phyloP scores from a whole-genome alignment of 2,329 filamentous ascomycete species.

The Fusarium praegraminearum region DNA sequence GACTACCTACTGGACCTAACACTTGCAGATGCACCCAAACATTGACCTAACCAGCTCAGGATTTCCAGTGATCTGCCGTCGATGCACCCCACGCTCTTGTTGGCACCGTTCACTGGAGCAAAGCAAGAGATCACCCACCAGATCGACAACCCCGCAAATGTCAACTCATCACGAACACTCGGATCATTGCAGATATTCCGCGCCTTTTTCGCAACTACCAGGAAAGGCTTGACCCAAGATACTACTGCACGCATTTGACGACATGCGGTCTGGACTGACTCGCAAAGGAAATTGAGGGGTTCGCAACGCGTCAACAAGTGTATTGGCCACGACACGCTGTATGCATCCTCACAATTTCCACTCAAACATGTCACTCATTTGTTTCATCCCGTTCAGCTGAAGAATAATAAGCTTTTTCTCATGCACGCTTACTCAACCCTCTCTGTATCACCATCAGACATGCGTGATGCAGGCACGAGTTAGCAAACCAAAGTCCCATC shows the following conservation, averaged over 20 bases:
- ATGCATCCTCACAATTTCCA: background rate
- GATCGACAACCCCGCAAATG: conserved; percentile 46
- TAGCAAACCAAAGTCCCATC: conserved; percentile 30
- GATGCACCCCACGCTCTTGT: conserved; percentile 42
- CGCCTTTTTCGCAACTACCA: background rate
- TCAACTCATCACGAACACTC: conserved; percentile 17
- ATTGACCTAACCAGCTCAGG: conserved; percentile 2
- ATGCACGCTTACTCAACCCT: conserved; percentile 11
- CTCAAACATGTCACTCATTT: background rate
- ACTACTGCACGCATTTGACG: background rate
- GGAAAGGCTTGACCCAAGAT: background rate
- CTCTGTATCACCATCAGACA: conserved; percentile 9
- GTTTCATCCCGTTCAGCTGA: conserved; percentile 16
- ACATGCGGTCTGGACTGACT: conserved; percentile 14
- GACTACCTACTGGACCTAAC: background rate
- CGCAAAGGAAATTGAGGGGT: conserved; percentile 11
- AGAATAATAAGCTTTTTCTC: conserved; percentile 22
- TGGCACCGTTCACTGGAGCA: conserved; percentile 36
- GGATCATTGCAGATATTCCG: background rate
- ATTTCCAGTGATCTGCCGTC: conserved; percentile 25
- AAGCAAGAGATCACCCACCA: conserved; percentile 33
- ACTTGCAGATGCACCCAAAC: background rate
- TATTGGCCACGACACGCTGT: conserved; percentile 4
- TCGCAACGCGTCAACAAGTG: background rate
- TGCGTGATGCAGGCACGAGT: conserved; percentile 30